Evolutionary conservation across 1,284 basidiomycete species (phyloP), one percentile per base, ranked within the genome.

Genomic region (Ceraceosorus bombacis): DNA sequence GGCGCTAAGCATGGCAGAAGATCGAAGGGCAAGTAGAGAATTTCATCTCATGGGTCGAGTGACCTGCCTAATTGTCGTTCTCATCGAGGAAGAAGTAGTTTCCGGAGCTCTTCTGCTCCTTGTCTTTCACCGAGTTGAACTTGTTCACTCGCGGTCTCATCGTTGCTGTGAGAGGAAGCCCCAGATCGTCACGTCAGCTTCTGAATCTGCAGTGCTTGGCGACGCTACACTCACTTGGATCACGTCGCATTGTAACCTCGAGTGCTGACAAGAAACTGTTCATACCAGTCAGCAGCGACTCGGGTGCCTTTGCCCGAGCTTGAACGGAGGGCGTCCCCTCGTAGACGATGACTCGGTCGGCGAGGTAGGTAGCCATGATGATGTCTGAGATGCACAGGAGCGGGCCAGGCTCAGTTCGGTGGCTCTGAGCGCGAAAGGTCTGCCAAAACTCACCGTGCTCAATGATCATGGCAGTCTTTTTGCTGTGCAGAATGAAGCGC

Each of bases 401-500:
- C 27, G 27, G 27, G 3, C 27, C 27, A 27, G 27, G 27, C 27
- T 27, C 27, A 27, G 27, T 27, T 3, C 27, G 27, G 27, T 27
- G 27, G 27, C 27, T 27, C 27, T 27, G 27, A 27, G 27, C 27
- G 27, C 27, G 27, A 27, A 27, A 27, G 3, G 27, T 27, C 27
- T 27, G 27, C 27, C 27, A 27, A 27, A 27, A 27, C 27, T 27
- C 27, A 27, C 27, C 27, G 73, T 77, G 75, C 65, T 77, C 75
- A 58, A 77, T 74, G 63, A 77, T 72, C 71, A 77, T 71, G 40
- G 74, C 74, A 37, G 75, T 76, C 73, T 77, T 77, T 62, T 72
- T 73, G 52, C 73, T 72, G 66, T 77, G 75, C 55, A 77, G 67
- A 59, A 77, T 77, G 66, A 77, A 77, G n/a, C 75, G 67, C 70